A percentile compares a stretch with the other conserved stretches of the same genome.
These are phyloP conservation scores for Macrolepiota fuliginosa DNA, from an alignment of 768 basidiomycete species.

Conservation along the genomic window DNA sequence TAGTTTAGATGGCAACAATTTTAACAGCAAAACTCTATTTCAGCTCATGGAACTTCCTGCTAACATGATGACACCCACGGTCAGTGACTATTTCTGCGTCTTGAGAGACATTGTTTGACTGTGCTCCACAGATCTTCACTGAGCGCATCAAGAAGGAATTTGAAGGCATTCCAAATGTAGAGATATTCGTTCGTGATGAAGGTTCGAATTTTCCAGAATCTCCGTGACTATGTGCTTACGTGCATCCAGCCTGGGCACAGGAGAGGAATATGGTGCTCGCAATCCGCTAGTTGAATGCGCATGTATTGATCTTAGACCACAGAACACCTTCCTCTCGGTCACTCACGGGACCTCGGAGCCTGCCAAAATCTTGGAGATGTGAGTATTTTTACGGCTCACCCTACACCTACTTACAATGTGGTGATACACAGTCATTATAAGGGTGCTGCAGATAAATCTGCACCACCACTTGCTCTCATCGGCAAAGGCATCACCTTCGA, in stretches of 20 bases:
- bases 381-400: conserved; percentile 14
- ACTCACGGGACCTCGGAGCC: conserved; percentile 81
- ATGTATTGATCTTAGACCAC: background rate
- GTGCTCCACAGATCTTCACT: conserved; percentile 50
- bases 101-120: background rate
- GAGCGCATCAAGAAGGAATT: conserved; percentile 71
- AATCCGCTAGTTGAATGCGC: background rate
- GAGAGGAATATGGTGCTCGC: conserved; percentile 74
- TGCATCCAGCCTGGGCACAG: conserved; percentile 66
- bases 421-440: conserved; percentile 66
- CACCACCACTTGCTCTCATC: conserved; percentile 68
- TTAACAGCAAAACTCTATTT: conserved; percentile 1
- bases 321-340: conserved; percentile 87
- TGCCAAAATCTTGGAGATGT: conserved; percentile 87
- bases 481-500: conserved; percentile 93
- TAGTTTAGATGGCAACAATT: background rate
- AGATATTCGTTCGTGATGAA: conserved; percentile 71
- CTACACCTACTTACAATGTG: background rate
- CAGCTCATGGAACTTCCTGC: conserved; percentile 85
- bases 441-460: conserved; percentile 56
- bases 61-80: conserved; percentile 84
- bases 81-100: conserved; percentile 25
- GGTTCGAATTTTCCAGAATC: conserved; percentile 36
- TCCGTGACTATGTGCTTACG: conserved; percentile 5
- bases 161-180: conserved; percentile 60